A percentile compares a stretch with the other conserved stretches of the same genome.
Conservation (phyloP, 257 asterid species). For the Verbascum thapsus region DNA sequence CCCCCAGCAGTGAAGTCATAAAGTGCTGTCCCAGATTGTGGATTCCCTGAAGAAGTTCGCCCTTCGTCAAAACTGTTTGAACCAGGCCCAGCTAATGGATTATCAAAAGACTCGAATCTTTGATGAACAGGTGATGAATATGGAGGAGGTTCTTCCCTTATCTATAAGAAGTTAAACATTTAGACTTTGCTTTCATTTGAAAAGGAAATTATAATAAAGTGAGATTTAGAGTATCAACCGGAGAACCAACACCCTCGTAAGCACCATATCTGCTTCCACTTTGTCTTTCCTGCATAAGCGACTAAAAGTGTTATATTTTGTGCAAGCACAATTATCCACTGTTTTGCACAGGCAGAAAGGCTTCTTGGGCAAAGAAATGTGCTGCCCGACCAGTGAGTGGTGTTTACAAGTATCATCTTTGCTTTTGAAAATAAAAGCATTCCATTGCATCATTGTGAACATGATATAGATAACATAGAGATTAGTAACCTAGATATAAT, state of each 20-base stretch:
- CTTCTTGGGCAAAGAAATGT: no score
- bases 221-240: conserved; percentile 50
- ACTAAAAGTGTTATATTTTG: conserved; percentile 34
- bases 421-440: neutral
- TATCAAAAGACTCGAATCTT: conserved; percentile 83
- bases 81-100: conserved; percentile 84
- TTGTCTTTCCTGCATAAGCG: conserved; percentile 64
- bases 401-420: neutral
- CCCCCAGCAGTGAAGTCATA: conserved; percentile 99
- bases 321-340: no score
- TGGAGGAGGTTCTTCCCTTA: conserved; percentile 97
- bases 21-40: conserved; percentile 79
- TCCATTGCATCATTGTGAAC: neutral
- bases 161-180: conserved; percentile 48
- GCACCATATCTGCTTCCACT: conserved; percentile 70
- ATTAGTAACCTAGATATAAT: conserved; percentile 11
- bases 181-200: conserved; percentile 24
- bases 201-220: conserved; percentile 20
- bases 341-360: no score
- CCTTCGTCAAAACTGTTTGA: conserved; percentile 76
- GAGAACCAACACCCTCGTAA: conserved; percentile 70
- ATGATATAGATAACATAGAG: neutral
- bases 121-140: conserved; percentile 85
- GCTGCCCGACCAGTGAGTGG: no score
- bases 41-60: conserved; percentile 70